Percentiles rank a stretch among this genome's conserved stretches.
phyloP scores from a whole-genome alignment of 2,329 filamentous ascomycete genomes.

The Alternaria gaisen region DNA sequence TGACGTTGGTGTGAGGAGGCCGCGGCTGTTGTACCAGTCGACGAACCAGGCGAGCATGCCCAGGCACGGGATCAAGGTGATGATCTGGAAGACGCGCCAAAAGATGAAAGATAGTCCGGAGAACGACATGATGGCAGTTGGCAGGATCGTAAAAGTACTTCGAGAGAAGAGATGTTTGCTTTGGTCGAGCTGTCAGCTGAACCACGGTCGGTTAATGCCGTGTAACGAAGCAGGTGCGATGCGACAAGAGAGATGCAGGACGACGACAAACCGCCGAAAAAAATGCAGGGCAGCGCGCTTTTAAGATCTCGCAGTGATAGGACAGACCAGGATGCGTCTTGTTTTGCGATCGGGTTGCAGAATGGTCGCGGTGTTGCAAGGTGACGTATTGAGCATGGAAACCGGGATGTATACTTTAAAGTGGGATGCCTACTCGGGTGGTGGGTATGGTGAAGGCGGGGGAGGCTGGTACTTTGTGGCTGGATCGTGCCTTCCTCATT shows the following conservation, averaged over 20 bases:
- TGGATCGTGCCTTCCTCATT: constrained; percentile 28
- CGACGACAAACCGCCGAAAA: constrained; percentile 19
- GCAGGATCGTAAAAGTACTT: constrained; percentile 6
- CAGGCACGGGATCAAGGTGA: constrained; percentile 69
- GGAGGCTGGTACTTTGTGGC: constrained; percentile 35
- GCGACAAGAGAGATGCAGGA: constrained; percentile 19
- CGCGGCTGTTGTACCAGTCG: constrained; percentile 64
- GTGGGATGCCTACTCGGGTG: constrained; percentile 7
- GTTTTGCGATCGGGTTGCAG: constrained; percentile 24
- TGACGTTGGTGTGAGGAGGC: constrained; percentile 66
- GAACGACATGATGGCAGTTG: constrained; percentile 54
- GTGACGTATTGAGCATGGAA: constrained; percentile 38
- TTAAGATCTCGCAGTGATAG: constrained; percentile 20
- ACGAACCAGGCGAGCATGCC: constrained; percentile 71
- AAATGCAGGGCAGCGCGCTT: constrained; percentile 21
- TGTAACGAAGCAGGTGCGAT: constrained; percentile 15
- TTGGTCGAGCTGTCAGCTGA: constrained; percentile 18
- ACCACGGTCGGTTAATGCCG: constrained; percentile 12
- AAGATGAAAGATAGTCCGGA: constrained; percentile 68
- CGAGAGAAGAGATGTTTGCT: constrained; percentile 14
- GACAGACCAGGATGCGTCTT: constrained; percentile 22
- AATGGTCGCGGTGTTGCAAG: constrained; percentile 16
- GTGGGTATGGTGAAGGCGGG: constrained; percentile 31
- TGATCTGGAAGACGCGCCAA: constrained; percentile 68
- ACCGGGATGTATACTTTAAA: constrained; percentile 19